A percentile compares a stretch with the other conserved stretches of the same genome.
phyloP scores from a whole-genome alignment of 1,139 yeast genomes.

The Lodderomyces beijingensis region DNA sequence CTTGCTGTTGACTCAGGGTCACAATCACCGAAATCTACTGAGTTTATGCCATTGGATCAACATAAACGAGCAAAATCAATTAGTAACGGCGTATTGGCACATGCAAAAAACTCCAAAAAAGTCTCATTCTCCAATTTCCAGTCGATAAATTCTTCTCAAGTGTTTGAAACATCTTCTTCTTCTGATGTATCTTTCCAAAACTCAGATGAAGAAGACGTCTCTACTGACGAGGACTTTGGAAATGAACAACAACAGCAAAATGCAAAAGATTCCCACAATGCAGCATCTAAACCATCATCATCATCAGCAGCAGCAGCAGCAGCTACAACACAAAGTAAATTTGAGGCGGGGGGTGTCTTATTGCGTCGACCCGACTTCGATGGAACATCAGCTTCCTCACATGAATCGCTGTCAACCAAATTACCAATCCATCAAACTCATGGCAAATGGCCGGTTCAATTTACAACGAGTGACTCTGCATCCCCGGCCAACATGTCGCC shows the following conservation, averaged over 20 bases:
- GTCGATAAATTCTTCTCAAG: constrained; percentile 11
- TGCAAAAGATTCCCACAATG: constrained; percentile 4
- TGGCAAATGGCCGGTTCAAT: constrained; percentile 3
- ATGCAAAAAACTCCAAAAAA: constrained; percentile 9
- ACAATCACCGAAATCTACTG: constrained; percentile 1
- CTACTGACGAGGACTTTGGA: background rate
- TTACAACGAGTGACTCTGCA: constrained; percentile 11
- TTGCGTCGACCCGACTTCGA: constrained; percentile 9
- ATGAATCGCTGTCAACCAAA: background rate
- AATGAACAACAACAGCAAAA: background rate
- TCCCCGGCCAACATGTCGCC: constrained; percentile 13
- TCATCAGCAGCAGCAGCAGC: background rate
- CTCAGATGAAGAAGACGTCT: constrained; percentile 6
- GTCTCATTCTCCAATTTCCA: constrained; percentile 14
- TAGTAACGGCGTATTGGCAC: constrained; percentile 13
- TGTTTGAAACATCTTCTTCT: constrained; percentile 8
- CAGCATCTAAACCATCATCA: background rate
- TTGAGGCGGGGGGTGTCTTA: constrained; percentile 7
- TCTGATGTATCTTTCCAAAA: constrained; percentile 3
- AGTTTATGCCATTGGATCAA: background rate
- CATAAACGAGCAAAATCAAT: constrained; percentile 13
- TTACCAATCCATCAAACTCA: background rate
- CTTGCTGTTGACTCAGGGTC: too few relatives aligned
- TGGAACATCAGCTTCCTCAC: constrained; percentile 1
- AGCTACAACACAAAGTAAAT: too few relatives aligned